A percentile compares a stretch with the other conserved stretches of the same genome.
These are phyloP conservation scores for Talaromyces sp. DNA, from an alignment of 2,329 filamentous ascomycete species.

Conservation along the genomic window DNA sequence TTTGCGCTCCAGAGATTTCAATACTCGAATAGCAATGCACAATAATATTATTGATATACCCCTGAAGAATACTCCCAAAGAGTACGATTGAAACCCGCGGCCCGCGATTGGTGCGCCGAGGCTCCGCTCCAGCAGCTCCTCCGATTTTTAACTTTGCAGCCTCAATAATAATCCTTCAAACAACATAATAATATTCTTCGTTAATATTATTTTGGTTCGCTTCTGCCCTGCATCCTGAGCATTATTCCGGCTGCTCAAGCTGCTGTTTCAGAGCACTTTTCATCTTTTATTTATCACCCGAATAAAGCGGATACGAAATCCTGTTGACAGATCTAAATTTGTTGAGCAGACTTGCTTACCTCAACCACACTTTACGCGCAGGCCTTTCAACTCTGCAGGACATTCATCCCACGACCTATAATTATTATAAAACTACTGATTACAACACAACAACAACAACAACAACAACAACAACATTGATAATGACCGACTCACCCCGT, in stretches of 20 bases:
- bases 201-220: background rate
- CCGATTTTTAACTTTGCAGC: background rate
- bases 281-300: background rate
- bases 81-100: background rate
- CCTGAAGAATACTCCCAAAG: background rate
- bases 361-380: background rate
- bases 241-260: background rate
- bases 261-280: background rate
- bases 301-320: background rate
- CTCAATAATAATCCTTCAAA: background rate
- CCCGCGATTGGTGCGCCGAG: background rate
- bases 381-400: background rate
- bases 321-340: background rate
- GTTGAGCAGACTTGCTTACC: background rate
- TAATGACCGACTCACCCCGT: constrained; percentile 42
- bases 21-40: background rate
- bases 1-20: background rate
- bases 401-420: background rate
- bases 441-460: background rate
- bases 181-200: background rate
- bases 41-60: background rate
- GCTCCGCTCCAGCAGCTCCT: background rate
- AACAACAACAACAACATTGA: background rate
- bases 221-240: background rate
- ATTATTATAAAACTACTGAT: background rate